Conservation (phyloP, 2,329 filamentous ascomycete species). For the Tolypocladium guangdongense region DNA sequence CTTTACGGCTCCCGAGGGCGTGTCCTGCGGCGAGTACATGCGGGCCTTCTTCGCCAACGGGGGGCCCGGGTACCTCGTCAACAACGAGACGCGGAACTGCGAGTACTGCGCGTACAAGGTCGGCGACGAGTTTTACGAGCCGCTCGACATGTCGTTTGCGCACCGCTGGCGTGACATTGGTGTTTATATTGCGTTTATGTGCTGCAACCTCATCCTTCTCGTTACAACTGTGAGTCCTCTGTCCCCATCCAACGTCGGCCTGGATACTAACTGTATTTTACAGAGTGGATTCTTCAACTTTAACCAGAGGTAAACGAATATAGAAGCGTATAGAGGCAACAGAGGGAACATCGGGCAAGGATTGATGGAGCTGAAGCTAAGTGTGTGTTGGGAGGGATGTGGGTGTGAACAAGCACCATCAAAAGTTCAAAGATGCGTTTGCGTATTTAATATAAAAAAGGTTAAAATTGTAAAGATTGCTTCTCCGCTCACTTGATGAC, state of each 20-base stretch:
- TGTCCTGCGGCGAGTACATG: conserved; percentile 71
- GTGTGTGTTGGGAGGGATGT: not conserved
- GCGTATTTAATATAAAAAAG: not conserved
- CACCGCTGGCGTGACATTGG: conserved; percentile 74
- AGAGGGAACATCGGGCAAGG: not conserved
- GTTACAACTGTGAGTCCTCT: conserved; percentile 36
- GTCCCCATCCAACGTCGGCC: too few species aligned
- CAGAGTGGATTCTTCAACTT: conserved; percentile 1
- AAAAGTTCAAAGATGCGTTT: not conserved
- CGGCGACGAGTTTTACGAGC: conserved; percentile 69
- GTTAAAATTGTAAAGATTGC: not conserved
- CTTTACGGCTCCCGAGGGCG: conserved; percentile 55
- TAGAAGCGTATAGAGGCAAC: too few species aligned
- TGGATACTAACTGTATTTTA: not conserved
- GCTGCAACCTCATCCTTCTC: conserved; percentile 59
- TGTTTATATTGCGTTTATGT: conserved; percentile 67
- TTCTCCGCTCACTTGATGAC: not conserved
- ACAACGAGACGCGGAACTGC: conserved; percentile 56
- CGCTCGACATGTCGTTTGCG: conserved; percentile 54
- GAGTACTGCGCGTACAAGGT: conserved; percentile 73
- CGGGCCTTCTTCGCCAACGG: conserved; percentile 53
- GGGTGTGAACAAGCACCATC: not conserved
- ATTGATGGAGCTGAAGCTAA: not conserved
- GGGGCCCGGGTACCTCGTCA: conserved; percentile 60
- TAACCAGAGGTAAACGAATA: conserved; percentile 1